Evolutionary conservation across 139 green algal species (phyloP).

Genomic region (Auxenochlorella pyrenoidosa): DNA sequence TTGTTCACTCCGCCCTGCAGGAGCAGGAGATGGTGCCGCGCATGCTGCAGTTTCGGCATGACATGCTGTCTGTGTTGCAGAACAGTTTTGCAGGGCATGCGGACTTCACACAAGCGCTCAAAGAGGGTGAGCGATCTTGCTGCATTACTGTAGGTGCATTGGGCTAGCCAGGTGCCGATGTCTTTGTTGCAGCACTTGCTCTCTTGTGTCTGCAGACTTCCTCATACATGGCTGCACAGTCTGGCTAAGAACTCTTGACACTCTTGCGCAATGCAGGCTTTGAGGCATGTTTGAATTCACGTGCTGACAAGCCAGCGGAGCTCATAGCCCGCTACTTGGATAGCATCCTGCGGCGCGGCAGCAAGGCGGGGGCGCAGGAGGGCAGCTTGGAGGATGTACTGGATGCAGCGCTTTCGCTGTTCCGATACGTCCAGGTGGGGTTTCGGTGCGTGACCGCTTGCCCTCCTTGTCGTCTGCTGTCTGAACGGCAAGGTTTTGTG

Average conservation of each 20-base stretch:
- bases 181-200: neutral
- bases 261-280: conserved; percentile 58
- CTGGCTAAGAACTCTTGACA: too few species aligned
- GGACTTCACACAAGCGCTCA: conserved; percentile 80
- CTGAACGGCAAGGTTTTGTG: neutral
- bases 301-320: conserved; percentile 88
- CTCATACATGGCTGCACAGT: too few species aligned
- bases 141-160: neutral
- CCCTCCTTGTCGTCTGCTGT: neutral
- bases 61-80: conserved; percentile 54
- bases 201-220: neutral
- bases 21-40: conserved; percentile 28
- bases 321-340: conserved; percentile 98
- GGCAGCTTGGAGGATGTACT: conserved; percentile 88
- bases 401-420: conserved; percentile 91
- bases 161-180: neutral
- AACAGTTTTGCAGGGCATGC: conserved; percentile 71
- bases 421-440: conserved; percentile 86
- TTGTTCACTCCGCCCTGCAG: neutral
- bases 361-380: conserved; percentile 60
- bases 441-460: too few species aligned
- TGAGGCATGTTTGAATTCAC: conserved; percentile 95
- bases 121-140: conserved; percentile 63
- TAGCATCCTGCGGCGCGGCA: conserved; percentile 76
- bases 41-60: conserved; percentile 16